These are phyloP conservation scores for Coemansia sp. DNA, from an alignment of 192 early-diverging fungal genomes.

Conservation along the genomic window DNA sequence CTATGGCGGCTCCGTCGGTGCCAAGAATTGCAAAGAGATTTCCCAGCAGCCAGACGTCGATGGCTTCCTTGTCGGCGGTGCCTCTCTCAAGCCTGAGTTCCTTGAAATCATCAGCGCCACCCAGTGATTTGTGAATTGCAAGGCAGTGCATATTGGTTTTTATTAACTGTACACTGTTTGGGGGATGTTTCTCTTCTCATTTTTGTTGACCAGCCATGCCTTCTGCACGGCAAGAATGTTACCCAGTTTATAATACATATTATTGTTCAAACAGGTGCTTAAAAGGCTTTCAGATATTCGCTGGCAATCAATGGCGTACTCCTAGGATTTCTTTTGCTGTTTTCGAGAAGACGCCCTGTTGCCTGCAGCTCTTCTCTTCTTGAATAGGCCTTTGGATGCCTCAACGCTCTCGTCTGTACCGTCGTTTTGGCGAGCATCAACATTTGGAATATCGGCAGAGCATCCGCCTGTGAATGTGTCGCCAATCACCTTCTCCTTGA, in stretches of 20 bases:
- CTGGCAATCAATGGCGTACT: not conserved
- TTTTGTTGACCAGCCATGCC: not conserved
- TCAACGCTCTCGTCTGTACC: not conserved
- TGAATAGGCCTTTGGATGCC: conserved; percentile 24
- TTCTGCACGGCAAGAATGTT: not conserved
- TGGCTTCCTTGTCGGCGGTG: conserved; percentile 99
- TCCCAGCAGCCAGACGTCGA: conserved; percentile 90
- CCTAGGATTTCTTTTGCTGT: conserved; percentile 21
- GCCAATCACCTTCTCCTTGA: conserved; percentile 36
- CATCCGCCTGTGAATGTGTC: not conserved
- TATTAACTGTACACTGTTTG: too few relatives aligned
- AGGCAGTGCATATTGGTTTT: too few relatives aligned
- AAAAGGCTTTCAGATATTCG: too few relatives aligned
- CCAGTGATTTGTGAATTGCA: not conserved
- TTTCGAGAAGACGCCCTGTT: conserved; percentile 36
- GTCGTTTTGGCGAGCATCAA: not conserved
- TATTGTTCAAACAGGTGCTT: too few relatives aligned
- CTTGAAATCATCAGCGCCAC: conserved; percentile 64
- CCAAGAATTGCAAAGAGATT: conserved; percentile 78
- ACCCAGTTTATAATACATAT: too few relatives aligned
- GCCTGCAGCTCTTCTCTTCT: conserved; percentile 35
- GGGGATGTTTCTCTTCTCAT: not conserved
- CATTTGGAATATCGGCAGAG: not conserved
- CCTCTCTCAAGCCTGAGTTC: conserved; percentile 93
- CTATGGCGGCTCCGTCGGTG: conserved; percentile 97